Percentiles rank a stretch among this genome's conserved stretches.
phyloP scores from a whole-genome alignment of 2,329 filamentous ascomycete species.

The Microcyclosporella mali region DNA sequence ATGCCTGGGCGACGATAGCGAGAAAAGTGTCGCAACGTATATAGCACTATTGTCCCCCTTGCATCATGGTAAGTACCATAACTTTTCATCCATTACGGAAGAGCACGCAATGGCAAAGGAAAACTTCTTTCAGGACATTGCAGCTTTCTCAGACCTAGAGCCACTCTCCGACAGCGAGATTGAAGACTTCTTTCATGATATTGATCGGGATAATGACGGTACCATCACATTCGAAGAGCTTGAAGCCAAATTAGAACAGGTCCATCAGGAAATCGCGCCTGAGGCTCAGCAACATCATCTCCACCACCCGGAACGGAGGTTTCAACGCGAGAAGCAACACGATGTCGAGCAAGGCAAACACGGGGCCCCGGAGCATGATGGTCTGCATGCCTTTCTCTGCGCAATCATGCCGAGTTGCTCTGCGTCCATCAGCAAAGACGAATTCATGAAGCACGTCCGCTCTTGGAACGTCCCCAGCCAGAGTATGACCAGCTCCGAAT shows the following conservation, averaged over 20 bases:
- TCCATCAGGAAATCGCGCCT: conserved; percentile 47
- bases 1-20: too few relatives aligned
- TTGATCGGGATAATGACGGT: conserved; percentile 49
- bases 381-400: conserved; percentile 48
- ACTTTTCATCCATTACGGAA: too few relatives aligned
- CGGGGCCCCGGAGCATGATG: conserved; percentile 17
- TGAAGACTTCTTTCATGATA: conserved; percentile 46
- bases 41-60: too few relatives aligned
- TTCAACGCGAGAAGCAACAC: neutral
- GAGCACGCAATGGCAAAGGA: neutral
- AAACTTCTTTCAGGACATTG: neutral
- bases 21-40: too few relatives aligned
- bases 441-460: conserved; percentile 52
- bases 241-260: conserved; percentile 48
- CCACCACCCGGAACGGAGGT: conserved; percentile 28
- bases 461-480: conserved; percentile 54
- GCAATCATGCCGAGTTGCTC: conserved; percentile 40
- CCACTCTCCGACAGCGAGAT: conserved; percentile 46
- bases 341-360: conserved; percentile 6
- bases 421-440: conserved; percentile 40
- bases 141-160: neutral
- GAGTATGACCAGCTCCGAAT: conserved; percentile 50
- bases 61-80: too few relatives aligned
- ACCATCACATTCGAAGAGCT: conserved; percentile 49
- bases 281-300: conserved; percentile 43